phyloP scores from a whole-genome alignment of 75 land plant genomes.

The Selaginella moellendorffii region DNA sequence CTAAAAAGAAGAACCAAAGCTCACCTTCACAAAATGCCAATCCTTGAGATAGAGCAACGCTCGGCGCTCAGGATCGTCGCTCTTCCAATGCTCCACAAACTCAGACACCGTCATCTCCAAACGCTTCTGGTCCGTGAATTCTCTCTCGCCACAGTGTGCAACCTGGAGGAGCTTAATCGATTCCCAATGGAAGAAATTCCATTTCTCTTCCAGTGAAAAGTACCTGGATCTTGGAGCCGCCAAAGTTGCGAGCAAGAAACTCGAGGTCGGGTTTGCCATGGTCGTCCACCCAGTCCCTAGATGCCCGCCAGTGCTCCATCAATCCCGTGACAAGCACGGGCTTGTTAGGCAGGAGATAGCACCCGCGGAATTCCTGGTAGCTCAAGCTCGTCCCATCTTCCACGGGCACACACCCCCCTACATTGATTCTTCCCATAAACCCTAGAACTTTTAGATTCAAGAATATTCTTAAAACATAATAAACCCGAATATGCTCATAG shows the following conservation, averaged over 20 bases:
- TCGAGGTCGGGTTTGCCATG: conserved; percentile 42
- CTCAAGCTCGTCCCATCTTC: conserved; percentile 9
- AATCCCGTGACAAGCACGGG: conserved; percentile 69
- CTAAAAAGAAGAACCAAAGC: too few relatives aligned
- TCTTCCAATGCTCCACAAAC: conserved; percentile 41
- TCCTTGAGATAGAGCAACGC: conserved; percentile 59
- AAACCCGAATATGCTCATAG: too few relatives aligned
- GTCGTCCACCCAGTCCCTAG: conserved; percentile 43
- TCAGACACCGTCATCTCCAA: conserved; percentile 63
- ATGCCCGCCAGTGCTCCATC: conserved; percentile 56
- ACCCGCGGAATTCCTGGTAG: conserved; percentile 29
- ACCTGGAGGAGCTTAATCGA: too few relatives aligned
- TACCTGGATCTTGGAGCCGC: conserved; percentile 55
- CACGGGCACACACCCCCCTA: conserved; percentile 4
- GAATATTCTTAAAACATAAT: too few relatives aligned
- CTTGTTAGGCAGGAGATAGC: conserved; percentile 33
- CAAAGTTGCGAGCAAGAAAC: conserved; percentile 42
- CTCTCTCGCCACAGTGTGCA: conserved; percentile 60
- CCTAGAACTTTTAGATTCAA: too few relatives aligned
- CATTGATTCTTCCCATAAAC: too few relatives aligned
- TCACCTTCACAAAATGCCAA: conserved; percentile 93
- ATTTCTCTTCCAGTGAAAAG: too few relatives aligned
- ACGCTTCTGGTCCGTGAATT: conserved; percentile 73
- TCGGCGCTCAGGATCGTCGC: neutral
- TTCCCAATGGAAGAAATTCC: too few relatives aligned